Evolutionary conservation across 2,329 filamentous ascomycete species (phyloP).

Genomic region (Lachnum nothofagi): DNA sequence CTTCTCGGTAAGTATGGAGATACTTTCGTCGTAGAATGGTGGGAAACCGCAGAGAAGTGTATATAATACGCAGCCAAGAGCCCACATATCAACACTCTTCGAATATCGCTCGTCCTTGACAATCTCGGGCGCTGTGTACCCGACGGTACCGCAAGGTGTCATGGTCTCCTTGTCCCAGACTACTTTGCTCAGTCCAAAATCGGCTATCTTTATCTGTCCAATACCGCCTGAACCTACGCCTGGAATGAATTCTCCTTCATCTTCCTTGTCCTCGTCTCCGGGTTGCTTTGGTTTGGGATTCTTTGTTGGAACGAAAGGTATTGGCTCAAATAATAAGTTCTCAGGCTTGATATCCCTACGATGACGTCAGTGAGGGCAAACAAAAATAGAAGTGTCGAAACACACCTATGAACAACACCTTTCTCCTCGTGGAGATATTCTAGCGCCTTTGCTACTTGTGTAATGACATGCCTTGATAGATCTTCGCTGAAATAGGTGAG

Average conservation of each 20-base stretch:
- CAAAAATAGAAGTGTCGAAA: conserved; percentile 12
- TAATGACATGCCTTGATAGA: conserved; percentile 87
- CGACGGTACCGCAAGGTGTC: conserved; percentile 98
- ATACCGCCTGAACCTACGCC: conserved; percentile 85
- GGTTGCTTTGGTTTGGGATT: conserved; percentile 73
- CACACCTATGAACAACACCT: conserved; percentile 93
- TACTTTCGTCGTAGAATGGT: conserved; percentile 97
- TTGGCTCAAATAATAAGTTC: conserved; percentile 89
- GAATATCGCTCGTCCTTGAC: conserved; percentile 99
- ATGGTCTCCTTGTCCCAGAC: conserved; percentile 98
- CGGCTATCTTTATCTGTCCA: conserved; percentile 92
- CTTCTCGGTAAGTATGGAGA: conserved; percentile 94
- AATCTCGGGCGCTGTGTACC: conserved; percentile 96
- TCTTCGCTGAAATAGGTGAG: conserved; percentile 98
- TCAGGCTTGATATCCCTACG: conserved; percentile 94
- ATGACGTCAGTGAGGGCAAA: conserved; percentile 31
- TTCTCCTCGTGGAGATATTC: conserved; percentile 92
- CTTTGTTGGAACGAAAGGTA: conserved; percentile 73
- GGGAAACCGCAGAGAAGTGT: conserved; percentile 96
- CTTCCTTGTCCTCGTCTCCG: conserved; percentile 94
- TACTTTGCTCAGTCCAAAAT: conserved; percentile 95
- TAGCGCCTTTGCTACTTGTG: conserved; percentile 88
- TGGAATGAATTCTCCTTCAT: conserved; percentile 86
- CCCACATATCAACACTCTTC: conserved; percentile 99
- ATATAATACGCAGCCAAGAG: conserved; percentile 91